Percentiles rank a stretch among this genome's conserved stretches.
Conservation (phyloP, 345 rosid species). For the Ricinus communis region DNA sequence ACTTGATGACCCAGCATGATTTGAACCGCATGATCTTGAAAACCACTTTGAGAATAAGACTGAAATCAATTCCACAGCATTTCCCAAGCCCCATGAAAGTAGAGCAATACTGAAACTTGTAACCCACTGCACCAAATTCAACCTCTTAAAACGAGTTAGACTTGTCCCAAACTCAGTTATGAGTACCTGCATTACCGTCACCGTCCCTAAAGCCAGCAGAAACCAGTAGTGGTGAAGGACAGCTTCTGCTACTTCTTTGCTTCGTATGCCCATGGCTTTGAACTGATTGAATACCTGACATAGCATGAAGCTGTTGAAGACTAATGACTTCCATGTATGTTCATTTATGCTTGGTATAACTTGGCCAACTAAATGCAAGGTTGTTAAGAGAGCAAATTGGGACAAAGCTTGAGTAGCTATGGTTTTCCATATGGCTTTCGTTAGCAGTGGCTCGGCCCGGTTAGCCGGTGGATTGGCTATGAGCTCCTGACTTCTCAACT, state of each 20-base stretch:
- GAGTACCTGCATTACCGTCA: slow-evolving; percentile 11
- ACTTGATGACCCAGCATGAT: neutral
- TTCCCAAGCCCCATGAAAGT: slow-evolving; percentile 1
- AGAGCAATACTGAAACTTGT: neutral
- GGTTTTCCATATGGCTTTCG: slow-evolving; percentile 15
- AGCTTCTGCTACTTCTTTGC: slow-evolving; percentile 1
- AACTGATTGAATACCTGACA: slow-evolving; percentile 31
- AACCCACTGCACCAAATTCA: neutral
- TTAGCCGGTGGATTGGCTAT: neutral
- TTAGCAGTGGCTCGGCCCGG: slow-evolving; percentile 15
- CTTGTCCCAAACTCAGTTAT: slow-evolving; percentile 10
- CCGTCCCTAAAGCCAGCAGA: neutral
- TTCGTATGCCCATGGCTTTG: slow-evolving; percentile 7
- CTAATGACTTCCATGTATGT: slow-evolving; percentile 11
- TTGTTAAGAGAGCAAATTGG: slow-evolving; percentile 16
- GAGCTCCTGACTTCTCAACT: slow-evolving; percentile 6
- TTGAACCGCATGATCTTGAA: neutral
- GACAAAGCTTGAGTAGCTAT: slow-evolving; percentile 18
- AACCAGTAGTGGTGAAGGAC: slow-evolving; percentile 3
- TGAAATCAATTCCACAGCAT: neutral
- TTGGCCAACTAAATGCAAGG: slow-evolving; percentile 14
- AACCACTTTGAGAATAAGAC: neutral
- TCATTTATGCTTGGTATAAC: slow-evolving; percentile 5
- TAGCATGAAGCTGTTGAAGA: slow-evolving; percentile 23
- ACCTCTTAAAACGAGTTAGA: neutral